Conservation (phyloP, 805 yeast species). For the Starmerella bacillaris region DNA sequence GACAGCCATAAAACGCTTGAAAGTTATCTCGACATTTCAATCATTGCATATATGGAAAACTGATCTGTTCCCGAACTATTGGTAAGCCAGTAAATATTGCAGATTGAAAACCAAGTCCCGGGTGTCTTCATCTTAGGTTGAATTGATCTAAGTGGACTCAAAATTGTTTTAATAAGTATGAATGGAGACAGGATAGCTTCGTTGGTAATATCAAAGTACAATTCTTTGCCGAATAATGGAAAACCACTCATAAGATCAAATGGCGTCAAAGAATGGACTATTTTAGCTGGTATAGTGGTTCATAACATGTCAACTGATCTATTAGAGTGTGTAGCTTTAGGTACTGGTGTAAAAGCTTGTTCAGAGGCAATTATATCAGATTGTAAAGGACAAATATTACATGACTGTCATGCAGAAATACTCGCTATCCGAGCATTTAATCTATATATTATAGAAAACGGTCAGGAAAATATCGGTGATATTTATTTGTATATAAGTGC, state of each 20-base stretch:
- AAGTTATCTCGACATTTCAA: no score
- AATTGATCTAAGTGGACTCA: no score
- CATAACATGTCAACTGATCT: constrained; percentile 10
- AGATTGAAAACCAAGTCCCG: no score
- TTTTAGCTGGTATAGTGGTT: constrained; percentile 53
- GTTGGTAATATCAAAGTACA: constrained; percentile 16
- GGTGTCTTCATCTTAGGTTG: no score
- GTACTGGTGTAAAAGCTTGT: constrained; percentile 71
- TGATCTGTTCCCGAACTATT: no score
- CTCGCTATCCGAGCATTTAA: constrained; percentile 58
- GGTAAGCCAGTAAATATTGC: no score
- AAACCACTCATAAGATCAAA: constrained; percentile 47
- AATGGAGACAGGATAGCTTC: constrained; percentile 14
- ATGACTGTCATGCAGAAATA: constrained; percentile 84
- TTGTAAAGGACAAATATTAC: constrained; percentile 46
- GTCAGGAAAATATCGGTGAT: constrained; percentile 10
- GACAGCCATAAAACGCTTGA: no score
- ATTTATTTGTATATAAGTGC: constrained; percentile 10
- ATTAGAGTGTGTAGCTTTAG: constrained; percentile 29
- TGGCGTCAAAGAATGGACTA: constrained; percentile 65
- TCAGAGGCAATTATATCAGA: constrained; percentile 35
- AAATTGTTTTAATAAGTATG: no score
- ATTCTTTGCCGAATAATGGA: constrained; percentile 26
- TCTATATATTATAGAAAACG: constrained; percentile 27
- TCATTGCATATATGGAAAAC: no score